These are phyloP conservation scores for Elaeis guineensis DNA, from an alignment of 176 grass and related monocot genomes.

Conservation along the genomic window DNA sequence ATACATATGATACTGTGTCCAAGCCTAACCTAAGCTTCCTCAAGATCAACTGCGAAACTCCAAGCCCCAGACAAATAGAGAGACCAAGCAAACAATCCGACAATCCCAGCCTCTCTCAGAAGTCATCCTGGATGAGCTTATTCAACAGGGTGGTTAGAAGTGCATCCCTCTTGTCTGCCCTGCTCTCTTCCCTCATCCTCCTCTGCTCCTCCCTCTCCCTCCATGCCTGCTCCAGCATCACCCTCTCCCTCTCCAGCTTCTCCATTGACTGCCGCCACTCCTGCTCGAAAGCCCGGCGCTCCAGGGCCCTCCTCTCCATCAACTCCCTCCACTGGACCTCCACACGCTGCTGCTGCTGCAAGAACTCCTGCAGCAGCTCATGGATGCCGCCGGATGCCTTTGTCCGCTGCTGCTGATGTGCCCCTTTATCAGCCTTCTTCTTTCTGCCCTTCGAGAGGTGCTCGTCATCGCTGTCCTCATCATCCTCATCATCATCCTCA, in stretches of 20 bases:
- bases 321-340: background rate
- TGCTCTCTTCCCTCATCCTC: slow-evolving; percentile 35
- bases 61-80: too few relatives aligned
- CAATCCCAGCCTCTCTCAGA: too few relatives aligned
- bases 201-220: slow-evolving; percentile 24
- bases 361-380: slow-evolving; percentile 4
- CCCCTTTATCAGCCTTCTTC: slow-evolving; percentile 1
- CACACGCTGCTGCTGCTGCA: slow-evolving; percentile 5
- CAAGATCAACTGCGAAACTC: too few relatives aligned
- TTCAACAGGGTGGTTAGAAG: slow-evolving; percentile 32
- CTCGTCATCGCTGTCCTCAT: background rate
- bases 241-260: slow-evolving; percentile 6
- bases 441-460: background rate
- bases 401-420: background rate
- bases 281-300: slow-evolving; percentile 2
- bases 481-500: background rate
- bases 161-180: slow-evolving; percentile 52
- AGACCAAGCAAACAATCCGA: too few relatives aligned
- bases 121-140: slow-evolving; percentile 46
- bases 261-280: slow-evolving; percentile 10
- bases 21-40: too few relatives aligned
- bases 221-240: slow-evolving; percentile 1
- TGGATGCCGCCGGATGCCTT: background rate
- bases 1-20: too few relatives aligned
- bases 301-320: slow-evolving; percentile 4